Evolutionary conservation across 2,329 filamentous ascomycete genomes (phyloP), one percentile per base, ranked within the genome.

Genomic region (Fusarium palustre): DNA sequence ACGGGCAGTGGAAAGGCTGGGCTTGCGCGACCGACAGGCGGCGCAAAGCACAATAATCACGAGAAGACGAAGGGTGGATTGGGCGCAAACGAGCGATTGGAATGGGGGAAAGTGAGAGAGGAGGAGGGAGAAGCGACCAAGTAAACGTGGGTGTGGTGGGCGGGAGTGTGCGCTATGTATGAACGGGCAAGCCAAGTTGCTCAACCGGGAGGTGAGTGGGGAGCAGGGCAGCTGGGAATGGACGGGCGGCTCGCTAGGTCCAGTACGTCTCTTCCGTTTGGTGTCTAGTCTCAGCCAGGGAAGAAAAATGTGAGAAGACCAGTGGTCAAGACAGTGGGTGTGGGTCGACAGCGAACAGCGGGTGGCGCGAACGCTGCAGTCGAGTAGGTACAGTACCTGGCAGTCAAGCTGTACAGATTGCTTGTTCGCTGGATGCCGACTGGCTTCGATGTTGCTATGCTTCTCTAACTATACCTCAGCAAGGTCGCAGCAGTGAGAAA

Each of bases 61-160:
- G 52, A 55, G 20, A 61, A 71, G 59, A 69, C 59, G 67, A 62
- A 64, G 63, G 64, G 59, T 59, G 64, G 68, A 64, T 74, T 69
- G 63, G 59, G 66, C 71, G 70, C 72, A 76, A 76, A 78, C 67
- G 77, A 77, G 71, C 64, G 78, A 79, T 75, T 75, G 75, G 71
- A 74, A 79, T 75, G 64, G 74, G 70, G 69, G 66, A 75, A 73
- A 71, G 72, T 73, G 76, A 75, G 69, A 74, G 72, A 43, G 22
- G 65, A 74, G 66, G 69, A 66, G 70, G 71, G 69, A 71, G 71
- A 69, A 47, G 66, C 58, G 66, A 65, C 41, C 46, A 65, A 66
- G 70, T 54, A 55, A 50, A 59, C 43, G 70, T 73, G 71, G 72
- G 66, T 69, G 69, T 70, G 66, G 48, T 66, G 69, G 71, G 74